Conservation (phyloP, 345 rosid species). For the Eutrema heterophyllum region DNA sequence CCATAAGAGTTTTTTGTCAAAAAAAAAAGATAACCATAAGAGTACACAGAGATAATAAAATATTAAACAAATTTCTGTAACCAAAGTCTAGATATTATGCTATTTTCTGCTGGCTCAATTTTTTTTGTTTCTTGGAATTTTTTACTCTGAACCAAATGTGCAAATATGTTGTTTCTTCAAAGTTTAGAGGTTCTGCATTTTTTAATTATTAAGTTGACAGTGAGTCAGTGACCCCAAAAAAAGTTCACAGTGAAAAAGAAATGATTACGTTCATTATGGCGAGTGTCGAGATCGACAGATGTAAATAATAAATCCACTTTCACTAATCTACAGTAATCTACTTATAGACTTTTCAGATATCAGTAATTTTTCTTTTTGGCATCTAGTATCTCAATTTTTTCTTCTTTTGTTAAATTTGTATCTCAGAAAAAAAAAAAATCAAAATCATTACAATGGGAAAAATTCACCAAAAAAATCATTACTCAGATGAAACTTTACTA, state of each 20-base stretch:
- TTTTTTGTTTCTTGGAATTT: not conserved
- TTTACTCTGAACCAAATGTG: not conserved
- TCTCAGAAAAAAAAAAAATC: not conserved
- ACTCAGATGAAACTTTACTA: not conserved
- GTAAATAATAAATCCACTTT: constrained; percentile 3
- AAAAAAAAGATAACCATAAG: no score
- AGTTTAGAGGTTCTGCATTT: not conserved
- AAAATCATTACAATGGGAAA: not conserved
- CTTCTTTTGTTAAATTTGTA: not conserved
- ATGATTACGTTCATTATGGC: constrained; percentile 17
- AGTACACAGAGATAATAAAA: not conserved
- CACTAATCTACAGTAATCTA: constrained; percentile 25
- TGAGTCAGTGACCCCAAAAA: not conserved
- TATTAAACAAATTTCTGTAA: not conserved
- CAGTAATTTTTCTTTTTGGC: constrained; percentile 20
- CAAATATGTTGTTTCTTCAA: not conserved
- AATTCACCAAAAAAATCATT: not conserved
- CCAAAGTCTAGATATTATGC: not conserved
- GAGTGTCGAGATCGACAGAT: not conserved
- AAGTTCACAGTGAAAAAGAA: constrained; percentile 1
- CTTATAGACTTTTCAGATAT: constrained; percentile 24
- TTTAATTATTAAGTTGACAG: not conserved
- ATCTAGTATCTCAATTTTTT: constrained; percentile 6
- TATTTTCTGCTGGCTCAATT: not conserved
- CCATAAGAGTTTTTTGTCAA: no score